Conservation (phyloP, 2,329 filamentous ascomycete genomes). For the Fusarium secorum region DNA sequence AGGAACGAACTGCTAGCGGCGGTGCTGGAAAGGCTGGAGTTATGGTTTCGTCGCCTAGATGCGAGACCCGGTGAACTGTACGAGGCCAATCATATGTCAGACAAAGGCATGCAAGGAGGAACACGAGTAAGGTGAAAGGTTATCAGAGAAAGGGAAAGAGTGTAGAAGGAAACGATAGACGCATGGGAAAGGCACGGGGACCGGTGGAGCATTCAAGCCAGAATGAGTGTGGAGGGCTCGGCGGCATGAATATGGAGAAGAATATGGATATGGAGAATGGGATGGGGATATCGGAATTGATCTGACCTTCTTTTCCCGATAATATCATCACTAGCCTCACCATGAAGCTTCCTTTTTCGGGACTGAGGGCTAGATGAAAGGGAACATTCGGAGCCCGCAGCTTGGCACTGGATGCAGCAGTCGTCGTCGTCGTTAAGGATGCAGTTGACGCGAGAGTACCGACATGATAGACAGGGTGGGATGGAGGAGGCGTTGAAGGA, state of each 20-base stretch:
- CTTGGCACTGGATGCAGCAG: slow-evolving; percentile 78
- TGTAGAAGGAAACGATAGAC: slow-evolving; percentile 33
- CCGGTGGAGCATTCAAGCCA: slow-evolving; percentile 26
- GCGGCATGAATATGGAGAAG: slow-evolving; percentile 23
- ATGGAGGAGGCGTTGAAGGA: slow-evolving; percentile 52
- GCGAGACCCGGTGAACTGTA: slow-evolving; percentile 64
- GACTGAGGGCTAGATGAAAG: slow-evolving; percentile 78
- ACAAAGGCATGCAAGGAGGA: slow-evolving; percentile 39
- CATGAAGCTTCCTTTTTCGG: slow-evolving; percentile 80
- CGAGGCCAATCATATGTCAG: slow-evolving; percentile 60
- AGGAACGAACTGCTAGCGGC: slow-evolving; percentile 69
- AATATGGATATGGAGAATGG: slow-evolving; percentile 14
- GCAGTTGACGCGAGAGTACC: slow-evolving; percentile 77
- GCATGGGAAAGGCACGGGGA: slow-evolving; percentile 28
- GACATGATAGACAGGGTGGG: slow-evolving; percentile 76
- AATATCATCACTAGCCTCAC: slow-evolving; percentile 66
- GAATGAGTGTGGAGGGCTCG: slow-evolving; percentile 29
- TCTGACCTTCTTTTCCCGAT: slow-evolving; percentile 75
- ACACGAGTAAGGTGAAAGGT: slow-evolving; percentile 33
- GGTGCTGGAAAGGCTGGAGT: slow-evolving; percentile 68
- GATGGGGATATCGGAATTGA: slow-evolving; percentile 21
- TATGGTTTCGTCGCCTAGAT: slow-evolving; percentile 59
- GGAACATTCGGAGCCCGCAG: slow-evolving; percentile 80
- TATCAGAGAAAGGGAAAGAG: slow-evolving; percentile 29
- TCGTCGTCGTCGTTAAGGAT: slow-evolving; percentile 78